phyloP scores from a whole-genome alignment of 345 rosid genomes.

The Citrus inodora region DNA sequence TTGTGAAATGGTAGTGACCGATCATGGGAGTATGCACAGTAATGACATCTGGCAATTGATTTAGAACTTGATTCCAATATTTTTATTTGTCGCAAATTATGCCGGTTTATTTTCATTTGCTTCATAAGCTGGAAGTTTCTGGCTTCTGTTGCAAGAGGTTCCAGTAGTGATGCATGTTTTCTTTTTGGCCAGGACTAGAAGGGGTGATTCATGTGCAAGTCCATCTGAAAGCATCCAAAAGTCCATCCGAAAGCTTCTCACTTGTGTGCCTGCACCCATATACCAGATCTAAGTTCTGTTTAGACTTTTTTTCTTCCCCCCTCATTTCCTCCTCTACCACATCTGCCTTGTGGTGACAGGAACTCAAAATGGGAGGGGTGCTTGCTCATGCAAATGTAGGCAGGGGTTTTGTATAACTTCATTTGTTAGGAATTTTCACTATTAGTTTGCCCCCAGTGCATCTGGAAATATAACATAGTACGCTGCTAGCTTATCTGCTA shows the following conservation, averaged over 20 bases:
- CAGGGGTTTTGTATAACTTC: not conserved
- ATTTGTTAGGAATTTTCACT: not conserved
- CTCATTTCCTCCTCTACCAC: not conserved
- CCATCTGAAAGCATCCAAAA: not conserved
- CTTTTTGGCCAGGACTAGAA: slow-evolving; percentile 19
- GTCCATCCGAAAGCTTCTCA: not conserved
- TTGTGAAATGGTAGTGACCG: not conserved
- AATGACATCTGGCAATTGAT: not conserved
- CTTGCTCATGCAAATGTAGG: not conserved
- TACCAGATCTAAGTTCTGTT: not conserved
- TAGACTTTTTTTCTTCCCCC: too few species aligned
- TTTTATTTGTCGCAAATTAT: not conserved
- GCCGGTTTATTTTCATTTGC: not conserved
- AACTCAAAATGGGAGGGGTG: not conserved
- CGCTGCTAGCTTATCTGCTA: not conserved
- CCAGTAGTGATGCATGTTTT: slow-evolving; percentile 3
- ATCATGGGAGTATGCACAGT: not conserved
- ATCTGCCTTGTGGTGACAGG: not conserved
- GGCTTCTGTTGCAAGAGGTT: not conserved
- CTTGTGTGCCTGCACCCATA: not conserved
- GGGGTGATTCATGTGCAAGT: not conserved
- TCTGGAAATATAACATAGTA: not conserved
- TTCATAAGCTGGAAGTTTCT: not conserved
- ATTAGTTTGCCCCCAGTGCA: not conserved
- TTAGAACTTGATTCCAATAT: not conserved